Percentiles rank a stretch among this genome's conserved stretches.
Conservation (phyloP, 257 asterid genomes). For the Gentiana dahurica region DNA sequence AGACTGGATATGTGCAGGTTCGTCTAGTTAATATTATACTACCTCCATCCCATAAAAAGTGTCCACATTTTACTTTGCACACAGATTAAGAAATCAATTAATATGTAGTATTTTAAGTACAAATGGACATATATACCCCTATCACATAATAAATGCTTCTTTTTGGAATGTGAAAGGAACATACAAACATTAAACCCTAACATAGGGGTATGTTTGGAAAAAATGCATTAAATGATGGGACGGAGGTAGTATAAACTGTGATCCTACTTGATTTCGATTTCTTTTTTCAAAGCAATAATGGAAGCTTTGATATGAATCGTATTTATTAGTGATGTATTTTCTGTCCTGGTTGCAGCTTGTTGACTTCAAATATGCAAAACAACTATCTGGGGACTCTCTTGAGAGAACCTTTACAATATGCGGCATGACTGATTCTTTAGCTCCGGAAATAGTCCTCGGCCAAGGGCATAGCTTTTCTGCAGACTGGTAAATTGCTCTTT, state of each 20-base stretch:
- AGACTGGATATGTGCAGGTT: slow-evolving; percentile 78
- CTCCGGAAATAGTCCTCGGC: slow-evolving; percentile 94
- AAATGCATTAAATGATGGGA: too few relatives aligned
- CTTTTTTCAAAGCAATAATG: not conserved
- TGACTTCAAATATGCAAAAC: slow-evolving; percentile 91
- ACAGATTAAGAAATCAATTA: too few relatives aligned
- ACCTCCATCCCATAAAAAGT: too few relatives aligned
- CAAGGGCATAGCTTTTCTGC: slow-evolving; percentile 88
- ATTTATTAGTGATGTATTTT: slow-evolving; percentile 13
- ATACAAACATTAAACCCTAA: too few relatives aligned
- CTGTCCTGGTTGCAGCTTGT: slow-evolving; percentile 53
- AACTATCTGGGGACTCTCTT: slow-evolving; percentile 40
- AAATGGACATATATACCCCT: too few relatives aligned
- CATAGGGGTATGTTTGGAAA: too few relatives aligned
- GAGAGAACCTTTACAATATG: slow-evolving; percentile 79
- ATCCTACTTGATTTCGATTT: not conserved
- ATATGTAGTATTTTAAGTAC: too few relatives aligned
- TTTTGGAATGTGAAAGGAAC: too few relatives aligned
- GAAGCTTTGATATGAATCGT: not conserved
- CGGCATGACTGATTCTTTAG: slow-evolving; percentile 79
- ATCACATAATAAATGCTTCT: too few relatives aligned
- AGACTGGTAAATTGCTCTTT: slow-evolving; percentile 59
- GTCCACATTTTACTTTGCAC: too few relatives aligned
- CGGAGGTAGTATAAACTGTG: not conserved
- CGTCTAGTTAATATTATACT: not conserved